Base-by-base conservation (phyloP, 108 stramenopile species). In the Chaetoceros muelleri region DNA sequence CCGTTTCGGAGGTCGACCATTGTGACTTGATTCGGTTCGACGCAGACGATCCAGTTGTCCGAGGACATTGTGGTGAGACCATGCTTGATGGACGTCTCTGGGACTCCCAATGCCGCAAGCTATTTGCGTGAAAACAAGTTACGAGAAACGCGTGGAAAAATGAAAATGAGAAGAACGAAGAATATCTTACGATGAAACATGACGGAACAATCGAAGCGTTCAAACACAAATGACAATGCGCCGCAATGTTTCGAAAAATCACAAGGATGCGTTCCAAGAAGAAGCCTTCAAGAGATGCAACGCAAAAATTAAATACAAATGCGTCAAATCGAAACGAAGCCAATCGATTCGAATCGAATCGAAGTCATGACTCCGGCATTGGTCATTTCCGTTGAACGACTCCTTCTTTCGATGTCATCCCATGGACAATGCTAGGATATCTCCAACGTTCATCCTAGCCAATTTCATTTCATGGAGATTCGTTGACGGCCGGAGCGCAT, bases 41-140 rank as follows among this genome's bases (percentile, higher is more conserved):
- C 91, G 48, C 82, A 84, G 45, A 93, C 85, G 67, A 98, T 96
- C 82, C 85, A 98, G 64, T 87, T 79, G 64, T 92, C 90, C 57
- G 81, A 82, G 64, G 84, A 83, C 90, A 92, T 92, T n/a, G 90
- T 75, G 25, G 90, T 92, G 54, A 84, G 55, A 10, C 87, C 87
- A 86, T 92, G 90, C 70, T 92, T 92, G 78, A 92, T 88, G 52
- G 82, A 84, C 22, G 79, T 59, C 72, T 88, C 90, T 40, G 90
- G 90, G 23, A 92, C 81, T 66, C 87, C 86, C 50, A 92, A 73
- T 84, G 84, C 82, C 84, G 85, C 84, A 69, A 92, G 90, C 90
- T 92, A 59, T 46, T 24, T n/a, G n/a, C n/a, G n/a, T n/a, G n/a
- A n/a, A n/a, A n/a, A n/a, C n/a, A n/a, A n/a, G n/a, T n/a, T n/a